Evolutionary conservation across 148 eudicot species (phyloP).

Genomic region (Rhododendron ferrugineum): DNA sequence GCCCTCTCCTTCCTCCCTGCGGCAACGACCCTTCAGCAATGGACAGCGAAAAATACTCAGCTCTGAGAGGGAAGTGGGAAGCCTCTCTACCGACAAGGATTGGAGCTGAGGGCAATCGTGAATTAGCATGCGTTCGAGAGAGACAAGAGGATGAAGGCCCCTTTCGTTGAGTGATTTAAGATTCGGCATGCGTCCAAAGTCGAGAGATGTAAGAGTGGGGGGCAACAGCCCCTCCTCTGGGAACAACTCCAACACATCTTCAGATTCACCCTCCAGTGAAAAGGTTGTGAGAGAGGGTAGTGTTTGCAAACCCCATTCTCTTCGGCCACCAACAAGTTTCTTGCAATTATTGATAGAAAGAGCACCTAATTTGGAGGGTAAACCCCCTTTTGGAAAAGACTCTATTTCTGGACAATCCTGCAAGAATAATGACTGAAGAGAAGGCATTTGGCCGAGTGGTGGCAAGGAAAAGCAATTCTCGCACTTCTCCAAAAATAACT

Average conservation of each 20-base stretch:
- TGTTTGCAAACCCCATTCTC: too few species aligned
- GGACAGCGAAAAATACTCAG: background rate
- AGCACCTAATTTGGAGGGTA: too few species aligned
- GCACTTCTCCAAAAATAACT: too few species aligned
- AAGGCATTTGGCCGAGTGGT: too few species aligned
- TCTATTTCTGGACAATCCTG: too few species aligned
- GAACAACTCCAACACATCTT: background rate
- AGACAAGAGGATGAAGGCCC: background rate
- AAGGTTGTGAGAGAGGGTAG: too few species aligned
- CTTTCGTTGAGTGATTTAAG: background rate
- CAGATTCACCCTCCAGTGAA: background rate
- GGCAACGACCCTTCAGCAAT: background rate
- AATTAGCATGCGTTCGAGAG: background rate
- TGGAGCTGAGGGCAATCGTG: background rate
- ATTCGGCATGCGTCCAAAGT: fast-evolving
- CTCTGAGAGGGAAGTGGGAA: background rate
- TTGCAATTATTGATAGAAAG: too few species aligned
- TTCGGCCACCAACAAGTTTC: too few species aligned
- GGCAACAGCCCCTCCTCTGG: background rate
- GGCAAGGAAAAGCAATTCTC: too few species aligned
- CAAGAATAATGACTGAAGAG: too few species aligned
- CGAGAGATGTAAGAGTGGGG: background rate
- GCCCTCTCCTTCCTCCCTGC: background rate
- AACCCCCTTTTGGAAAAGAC: too few species aligned
- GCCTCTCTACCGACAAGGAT: background rate